phyloP scores from a whole-genome alignment of 106 monocot species.

The Dioscorea alata region DNA sequence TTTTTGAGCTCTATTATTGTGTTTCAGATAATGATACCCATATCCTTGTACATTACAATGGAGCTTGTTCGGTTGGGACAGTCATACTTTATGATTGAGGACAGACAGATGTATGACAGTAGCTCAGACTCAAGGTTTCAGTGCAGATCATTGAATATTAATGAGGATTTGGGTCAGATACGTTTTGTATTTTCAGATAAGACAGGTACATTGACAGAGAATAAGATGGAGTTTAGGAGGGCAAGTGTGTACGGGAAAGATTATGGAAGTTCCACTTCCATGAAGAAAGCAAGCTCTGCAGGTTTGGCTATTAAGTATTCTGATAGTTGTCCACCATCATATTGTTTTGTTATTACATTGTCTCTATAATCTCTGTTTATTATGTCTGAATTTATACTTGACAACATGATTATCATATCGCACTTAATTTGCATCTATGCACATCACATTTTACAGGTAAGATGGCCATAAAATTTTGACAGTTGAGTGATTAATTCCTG shows the following conservation, averaged over 20 bases:
- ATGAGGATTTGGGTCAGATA: slow-evolving; percentile 98
- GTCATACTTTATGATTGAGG: slow-evolving; percentile 98
- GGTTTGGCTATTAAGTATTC: no score
- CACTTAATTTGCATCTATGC: no score
- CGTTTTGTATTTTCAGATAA: slow-evolving; percentile 92
- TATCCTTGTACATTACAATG: slow-evolving; percentile 97
- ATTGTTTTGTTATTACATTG: no score
- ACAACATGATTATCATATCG: no score
- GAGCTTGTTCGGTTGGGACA: slow-evolving; percentile 92
- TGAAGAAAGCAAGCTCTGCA: no score
- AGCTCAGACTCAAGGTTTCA: slow-evolving; percentile 90
- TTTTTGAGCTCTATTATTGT: slow-evolving; percentile 94
- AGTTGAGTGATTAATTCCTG: no score
- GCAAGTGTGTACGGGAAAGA: slow-evolving; percentile 92
- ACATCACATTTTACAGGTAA: no score
- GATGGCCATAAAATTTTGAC: no score
- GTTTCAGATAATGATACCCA: slow-evolving; percentile 99
- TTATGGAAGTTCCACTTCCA: slow-evolving; percentile 44
- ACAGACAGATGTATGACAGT: slow-evolving; percentile 79
- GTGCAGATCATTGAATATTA: slow-evolving; percentile 96
- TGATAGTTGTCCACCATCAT: no score
- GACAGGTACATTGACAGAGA: slow-evolving; percentile 95
- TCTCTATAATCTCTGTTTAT: no score
- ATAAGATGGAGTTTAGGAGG: slow-evolving; percentile 91
- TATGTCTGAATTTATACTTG: no score